Conservation (phyloP, 306 rosid genomes). For the Mucuna pruriens region DNA sequence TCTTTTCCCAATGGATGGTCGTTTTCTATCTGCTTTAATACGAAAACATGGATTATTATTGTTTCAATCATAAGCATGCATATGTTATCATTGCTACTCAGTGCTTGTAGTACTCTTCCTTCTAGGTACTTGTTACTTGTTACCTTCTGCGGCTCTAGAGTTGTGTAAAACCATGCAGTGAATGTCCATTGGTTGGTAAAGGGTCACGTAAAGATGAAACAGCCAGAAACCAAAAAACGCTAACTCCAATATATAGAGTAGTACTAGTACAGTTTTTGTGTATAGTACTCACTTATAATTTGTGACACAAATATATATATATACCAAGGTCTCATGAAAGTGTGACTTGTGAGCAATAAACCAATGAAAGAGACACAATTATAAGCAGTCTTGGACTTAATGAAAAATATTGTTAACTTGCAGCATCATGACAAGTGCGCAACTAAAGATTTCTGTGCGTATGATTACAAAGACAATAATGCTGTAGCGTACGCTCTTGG, state of each 20-base stretch:
- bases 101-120: not conserved
- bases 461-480: constrained; percentile 33
- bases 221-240: constrained; percentile 26
- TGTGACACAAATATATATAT: not conserved
- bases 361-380: constrained; percentile 4
- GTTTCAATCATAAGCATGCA: constrained; percentile 45
- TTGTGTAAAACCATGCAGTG: not conserved
- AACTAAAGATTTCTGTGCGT: constrained; percentile 21
- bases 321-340: constrained; percentile 5
- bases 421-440: constrained; percentile 35
- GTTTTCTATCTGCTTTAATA: constrained; percentile 33
- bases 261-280: too few relatives aligned
- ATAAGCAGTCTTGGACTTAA: not conserved
- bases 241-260: not conserved
- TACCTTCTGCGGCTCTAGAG: constrained; percentile 17
- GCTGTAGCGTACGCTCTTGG: not conserved
- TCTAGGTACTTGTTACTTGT: constrained; percentile 33
- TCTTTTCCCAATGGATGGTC: constrained; percentile 21
- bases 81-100: constrained; percentile 29
- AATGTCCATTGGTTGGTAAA: constrained; percentile 22
- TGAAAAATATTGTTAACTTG: not conserved
- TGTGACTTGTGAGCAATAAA: not conserved
- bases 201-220: constrained; percentile 25
- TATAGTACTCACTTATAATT: not conserved
- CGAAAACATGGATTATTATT: constrained; percentile 25